Evolutionary conservation across 164 flowering plant species (phyloP).

Genomic region (Houttuynia cordata): DNA sequence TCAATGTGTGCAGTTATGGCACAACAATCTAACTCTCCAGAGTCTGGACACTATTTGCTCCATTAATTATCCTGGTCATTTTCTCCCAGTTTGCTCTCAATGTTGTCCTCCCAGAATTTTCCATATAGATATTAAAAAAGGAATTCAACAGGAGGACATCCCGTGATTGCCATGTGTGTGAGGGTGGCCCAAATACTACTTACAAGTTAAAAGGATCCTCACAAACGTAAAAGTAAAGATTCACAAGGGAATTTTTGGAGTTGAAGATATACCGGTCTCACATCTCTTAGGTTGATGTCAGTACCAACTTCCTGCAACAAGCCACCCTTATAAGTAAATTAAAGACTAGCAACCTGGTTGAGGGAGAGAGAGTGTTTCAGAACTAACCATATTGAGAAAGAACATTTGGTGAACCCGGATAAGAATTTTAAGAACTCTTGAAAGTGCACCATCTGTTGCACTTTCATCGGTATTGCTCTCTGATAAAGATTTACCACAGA

Average conservation of each 20-base stretch:
- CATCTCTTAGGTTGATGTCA: slow-evolving; percentile 36
- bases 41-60: too few species aligned
- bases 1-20: too few species aligned
- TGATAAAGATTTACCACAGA: slow-evolving; percentile 40
- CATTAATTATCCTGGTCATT: too few species aligned
- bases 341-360: not conserved
- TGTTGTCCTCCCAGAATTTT: not conserved
- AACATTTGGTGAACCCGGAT: slow-evolving; percentile 41
- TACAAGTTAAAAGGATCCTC: not conserved
- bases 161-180: too few species aligned
- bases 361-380: not conserved
- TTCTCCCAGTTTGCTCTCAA: too few species aligned
- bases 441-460: slow-evolving; percentile 68
- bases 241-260: not conserved
- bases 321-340: not conserved
- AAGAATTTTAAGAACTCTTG: slow-evolving; percentile 51
- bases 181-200: too few species aligned
- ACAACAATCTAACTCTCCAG: too few species aligned
- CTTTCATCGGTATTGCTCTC: slow-evolving; percentile 62
- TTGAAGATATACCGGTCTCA: slow-evolving; percentile 39
- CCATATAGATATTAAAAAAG: not conserved
- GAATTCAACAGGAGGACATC: not conserved
- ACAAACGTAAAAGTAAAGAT: not conserved
- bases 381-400: slow-evolving; percentile 39
- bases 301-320: slow-evolving; percentile 33